Evolutionary conservation across 2,329 filamentous ascomycete genomes (phyloP), one percentile per base, ranked within the genome.

Genomic region (Exophiala bonariae): DNA sequence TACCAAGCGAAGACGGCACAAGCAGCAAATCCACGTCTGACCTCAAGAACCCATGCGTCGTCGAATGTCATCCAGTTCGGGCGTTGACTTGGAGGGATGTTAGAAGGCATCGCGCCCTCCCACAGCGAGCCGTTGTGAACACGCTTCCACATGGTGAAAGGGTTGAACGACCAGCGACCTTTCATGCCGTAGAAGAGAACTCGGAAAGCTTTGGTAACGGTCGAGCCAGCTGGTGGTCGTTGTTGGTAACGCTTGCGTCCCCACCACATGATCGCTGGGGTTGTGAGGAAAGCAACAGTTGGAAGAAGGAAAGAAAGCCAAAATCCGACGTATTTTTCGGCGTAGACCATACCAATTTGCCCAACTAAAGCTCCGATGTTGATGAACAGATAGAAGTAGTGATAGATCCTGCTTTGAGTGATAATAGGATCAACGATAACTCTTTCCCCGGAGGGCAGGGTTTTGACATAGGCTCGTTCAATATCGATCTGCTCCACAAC

Each of bases 21-120:
- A 46, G 85, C 84, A 59, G 78, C 74, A 48, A 87, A 72, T 50
- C 85, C 86, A 66, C 86, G 83, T 41, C 76, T 75, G 41, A 90
- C 82, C 63, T 90, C 85, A 63, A 89, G 86, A 22, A 92, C 87
- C 86, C 87, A 92, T 41, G 81, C 81, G 57, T 92, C 88, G 52
- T 92, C 87, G 57, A 90, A 90, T 0, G 83, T 86, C 84, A 91
- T 90, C 85, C 86, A 91, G 0, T 38, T 30, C 4, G 53, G 53
- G 33, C 82, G 82, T 53, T 74, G 64, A 1, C 65, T 66, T 23
- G 76, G 70, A 11, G 76, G 69, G 4, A 88, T 73, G 28, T 74
- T 71, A 62, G 81, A 86, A 3, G 86, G 86, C 50, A 53, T 56
- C 17, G 44, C 47, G 2, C 60, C 67, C n/a, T 70, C 70, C 10